Percentiles rank a stretch among this genome's conserved stretches.
Evolutionary conservation across 2,329 filamentous ascomycete genomes (phyloP).

Genomic region (Alternaria sp.): DNA sequence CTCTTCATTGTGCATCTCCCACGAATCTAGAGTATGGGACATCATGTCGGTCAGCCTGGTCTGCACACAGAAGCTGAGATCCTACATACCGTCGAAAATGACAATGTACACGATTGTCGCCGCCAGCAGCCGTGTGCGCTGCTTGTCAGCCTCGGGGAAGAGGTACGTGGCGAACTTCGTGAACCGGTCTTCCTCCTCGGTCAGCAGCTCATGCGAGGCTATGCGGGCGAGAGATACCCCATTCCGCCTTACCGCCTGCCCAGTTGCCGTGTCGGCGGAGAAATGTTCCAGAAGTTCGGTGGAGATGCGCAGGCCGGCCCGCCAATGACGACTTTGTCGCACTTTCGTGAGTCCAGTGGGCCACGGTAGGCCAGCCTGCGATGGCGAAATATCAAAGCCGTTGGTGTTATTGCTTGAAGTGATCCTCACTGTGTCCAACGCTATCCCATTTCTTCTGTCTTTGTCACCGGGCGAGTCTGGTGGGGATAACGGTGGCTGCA

Average conservation of each 20-base stretch:
- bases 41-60: not conserved
- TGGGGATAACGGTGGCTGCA: not conserved
- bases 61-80: not conserved
- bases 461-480: not conserved
- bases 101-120: conserved; percentile 4
- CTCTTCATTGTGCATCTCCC: conserved; percentile 7
- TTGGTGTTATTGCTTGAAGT: not conserved
- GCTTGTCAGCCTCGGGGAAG: conserved; percentile 1
- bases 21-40: not conserved
- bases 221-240: not conserved
- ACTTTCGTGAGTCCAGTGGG: conserved; percentile 3
- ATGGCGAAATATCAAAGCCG: not conserved
- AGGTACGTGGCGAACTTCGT: not conserved
- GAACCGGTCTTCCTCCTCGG: not conserved
- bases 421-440: not conserved
- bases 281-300: conserved; percentile 2
- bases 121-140: conserved; percentile 1
- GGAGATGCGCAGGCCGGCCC: not conserved
- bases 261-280: not conserved
- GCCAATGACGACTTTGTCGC: conserved; percentile 1
- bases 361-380: conserved; percentile 1
- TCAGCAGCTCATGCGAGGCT: conserved; percentile 1
- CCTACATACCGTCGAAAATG: conserved; percentile 8
- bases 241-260: not conserved
- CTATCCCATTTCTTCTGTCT: not conserved